Conservation (phyloP, 768 basidiomycete species). For the Boletus sp. region DNA sequence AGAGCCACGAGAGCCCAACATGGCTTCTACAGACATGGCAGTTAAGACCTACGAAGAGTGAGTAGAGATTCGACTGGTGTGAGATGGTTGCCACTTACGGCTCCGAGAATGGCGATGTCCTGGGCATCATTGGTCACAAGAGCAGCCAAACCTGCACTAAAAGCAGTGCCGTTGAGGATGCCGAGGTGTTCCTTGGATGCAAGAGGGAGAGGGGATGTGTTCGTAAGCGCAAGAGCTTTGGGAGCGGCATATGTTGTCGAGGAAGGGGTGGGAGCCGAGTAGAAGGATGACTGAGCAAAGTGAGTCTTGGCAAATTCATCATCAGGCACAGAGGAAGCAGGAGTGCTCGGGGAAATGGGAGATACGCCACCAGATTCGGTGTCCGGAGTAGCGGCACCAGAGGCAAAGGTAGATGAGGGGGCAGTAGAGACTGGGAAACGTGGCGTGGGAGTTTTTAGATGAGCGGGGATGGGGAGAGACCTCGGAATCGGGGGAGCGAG, state of each 20-base stretch:
- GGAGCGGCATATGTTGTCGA: constrained; percentile 19
- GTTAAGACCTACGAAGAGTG: constrained; percentile 55
- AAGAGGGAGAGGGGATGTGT: constrained; percentile 61
- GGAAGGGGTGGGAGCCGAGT: neutral
- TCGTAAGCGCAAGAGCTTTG: constrained; percentile 56
- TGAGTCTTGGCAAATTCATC: constrained; percentile 18
- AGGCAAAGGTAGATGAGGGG: constrained; percentile 5
- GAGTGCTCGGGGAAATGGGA: constrained; percentile 43
- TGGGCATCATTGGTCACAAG: constrained; percentile 72
- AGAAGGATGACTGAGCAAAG: neutral
- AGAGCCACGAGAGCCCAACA: constrained; percentile 66
- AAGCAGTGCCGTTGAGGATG: constrained; percentile 82
- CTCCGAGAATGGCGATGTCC: constrained; percentile 58
- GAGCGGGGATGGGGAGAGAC: neutral
- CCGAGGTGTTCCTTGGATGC: constrained; percentile 78
- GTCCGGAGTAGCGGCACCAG: constrained; percentile 19
- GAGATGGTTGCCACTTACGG: constrained; percentile 14
- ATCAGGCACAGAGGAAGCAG: constrained; percentile 25
- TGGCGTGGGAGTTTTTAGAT: constrained; percentile 15
- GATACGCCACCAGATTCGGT: constrained; percentile 36
- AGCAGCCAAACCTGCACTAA: constrained; percentile 74
- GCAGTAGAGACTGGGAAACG: constrained; percentile 4
- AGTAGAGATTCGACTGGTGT: neutral
- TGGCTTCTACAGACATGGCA: constrained; percentile 81
- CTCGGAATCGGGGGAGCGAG: constrained; percentile 31